phyloP scores from a whole-genome alignment of 2,329 filamentous ascomycete genomes.

The Botrytis porri region DNA sequence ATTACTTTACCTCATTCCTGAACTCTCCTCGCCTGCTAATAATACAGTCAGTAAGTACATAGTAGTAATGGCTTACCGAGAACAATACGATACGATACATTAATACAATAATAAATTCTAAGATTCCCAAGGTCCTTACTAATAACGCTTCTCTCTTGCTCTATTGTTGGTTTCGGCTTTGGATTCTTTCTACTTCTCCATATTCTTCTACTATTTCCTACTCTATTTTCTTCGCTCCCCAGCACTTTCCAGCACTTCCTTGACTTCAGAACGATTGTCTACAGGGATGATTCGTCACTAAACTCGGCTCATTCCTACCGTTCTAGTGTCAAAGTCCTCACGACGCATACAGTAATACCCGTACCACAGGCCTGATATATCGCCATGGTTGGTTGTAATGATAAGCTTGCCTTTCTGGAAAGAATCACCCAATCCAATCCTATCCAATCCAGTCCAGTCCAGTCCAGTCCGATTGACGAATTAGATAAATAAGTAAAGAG shows the following conservation, averaged over 20 bases:
- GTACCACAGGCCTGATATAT: background rate
- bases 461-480: background rate
- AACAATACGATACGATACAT: too few relatives aligned
- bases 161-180: background rate
- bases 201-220: background rate
- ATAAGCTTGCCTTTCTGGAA: background rate
- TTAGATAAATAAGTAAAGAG: background rate
- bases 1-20: background rate
- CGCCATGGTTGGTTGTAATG: background rate
- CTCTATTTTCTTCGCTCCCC: background rate
- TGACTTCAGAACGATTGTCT: background rate
- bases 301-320: background rate
- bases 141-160: too few relatives aligned
- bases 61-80: background rate
- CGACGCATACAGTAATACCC: background rate
- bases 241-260: too few relatives aligned
- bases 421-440: background rate
- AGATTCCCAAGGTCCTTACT: too few relatives aligned
- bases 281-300: conserved; percentile 6
- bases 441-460: too few relatives aligned
- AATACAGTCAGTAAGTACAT: too few relatives aligned
- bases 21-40: background rate
- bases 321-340: background rate
- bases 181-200: background rate
- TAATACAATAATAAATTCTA: background rate